Conservation (phyloP, 2,329 filamentous ascomycete species). For the Neofusicoccum parvum region DNA sequence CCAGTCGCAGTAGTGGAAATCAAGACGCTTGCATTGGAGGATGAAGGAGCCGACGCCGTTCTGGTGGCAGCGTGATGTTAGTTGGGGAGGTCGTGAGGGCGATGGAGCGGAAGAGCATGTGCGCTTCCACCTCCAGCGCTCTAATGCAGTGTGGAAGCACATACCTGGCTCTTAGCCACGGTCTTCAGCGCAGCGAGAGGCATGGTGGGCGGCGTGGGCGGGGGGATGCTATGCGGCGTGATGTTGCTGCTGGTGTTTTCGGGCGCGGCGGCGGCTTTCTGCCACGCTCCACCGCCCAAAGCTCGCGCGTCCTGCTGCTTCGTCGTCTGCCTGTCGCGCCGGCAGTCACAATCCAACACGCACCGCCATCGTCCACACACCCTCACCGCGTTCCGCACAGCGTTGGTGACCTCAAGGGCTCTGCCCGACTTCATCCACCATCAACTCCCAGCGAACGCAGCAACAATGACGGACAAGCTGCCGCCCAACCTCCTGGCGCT, state of each 20-base stretch:
- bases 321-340: constrained; percentile 12
- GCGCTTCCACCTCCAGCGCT: neutral
- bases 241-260: constrained; percentile 13
- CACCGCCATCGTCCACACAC: neutral
- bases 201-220: constrained; percentile 41
- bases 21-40: constrained; percentile 92
- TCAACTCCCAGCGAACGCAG: neutral
- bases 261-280: neutral
- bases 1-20: constrained; percentile 97
- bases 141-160: constrained; percentile 24
- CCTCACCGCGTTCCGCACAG: neutral
- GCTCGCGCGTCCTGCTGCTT: neutral
- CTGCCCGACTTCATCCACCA: neutral
- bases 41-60: constrained; percentile 98
- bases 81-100: too few species aligned
- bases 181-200: constrained; percentile 54
- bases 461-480: constrained; percentile 89
- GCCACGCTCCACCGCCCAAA: constrained; percentile 1
- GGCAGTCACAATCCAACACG: neutral
- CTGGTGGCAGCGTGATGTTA: constrained; percentile 50
- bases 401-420: neutral
- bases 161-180: constrained; percentile 59
- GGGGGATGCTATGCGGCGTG: constrained; percentile 1
- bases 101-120: neutral
- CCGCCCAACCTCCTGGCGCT: constrained; percentile 90